Conservation (phyloP, 2,329 filamentous ascomycete genomes). For the Talaromyces piceae region DNA sequence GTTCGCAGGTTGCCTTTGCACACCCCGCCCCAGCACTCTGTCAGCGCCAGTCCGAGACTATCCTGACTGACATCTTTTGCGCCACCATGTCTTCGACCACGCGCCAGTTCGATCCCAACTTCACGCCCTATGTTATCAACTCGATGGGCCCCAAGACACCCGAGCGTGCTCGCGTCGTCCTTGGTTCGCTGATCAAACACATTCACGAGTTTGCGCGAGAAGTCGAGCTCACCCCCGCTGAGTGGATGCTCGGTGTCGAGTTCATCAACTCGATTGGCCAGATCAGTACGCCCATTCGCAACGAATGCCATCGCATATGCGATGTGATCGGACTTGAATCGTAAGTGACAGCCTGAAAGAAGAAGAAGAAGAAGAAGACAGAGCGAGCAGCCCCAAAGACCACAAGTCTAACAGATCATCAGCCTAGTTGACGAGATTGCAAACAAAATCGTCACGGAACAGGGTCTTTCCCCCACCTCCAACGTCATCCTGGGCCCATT, state of each 20-base stretch:
- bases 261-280: conserved; percentile 70
- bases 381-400: not conserved
- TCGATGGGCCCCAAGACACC: conserved; percentile 63
- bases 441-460: conserved; percentile 57
- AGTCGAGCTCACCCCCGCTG: conserved; percentile 66
- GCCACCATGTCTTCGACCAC: conserved; percentile 8
- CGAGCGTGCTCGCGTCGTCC: conserved; percentile 56
- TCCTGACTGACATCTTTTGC: not conserved
- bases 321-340: conserved; percentile 67
- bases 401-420: conserved; percentile 38
- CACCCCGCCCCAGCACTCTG: not conserved
- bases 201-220: conserved; percentile 74
- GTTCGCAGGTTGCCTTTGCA: not conserved
- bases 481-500: conserved; percentile 71
- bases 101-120: conserved; percentile 62
- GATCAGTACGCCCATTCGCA: conserved; percentile 59
- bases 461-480: conserved; percentile 58
- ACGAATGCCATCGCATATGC: conserved; percentile 66
- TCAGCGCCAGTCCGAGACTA: not conserved
- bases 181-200: conserved; percentile 59
- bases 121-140: conserved; percentile 66
- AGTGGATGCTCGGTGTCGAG: conserved; percentile 69
- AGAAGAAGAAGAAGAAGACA: not conserved
- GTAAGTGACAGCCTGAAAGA: conserved; percentile 22
- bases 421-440: conserved; percentile 72